A percentile compares a stretch with the other conserved stretches of the same genome.
These are phyloP conservation scores for Brasenia schreberi DNA, from an alignment of 164 flowering plant genomes.

Conservation along the genomic window DNA sequence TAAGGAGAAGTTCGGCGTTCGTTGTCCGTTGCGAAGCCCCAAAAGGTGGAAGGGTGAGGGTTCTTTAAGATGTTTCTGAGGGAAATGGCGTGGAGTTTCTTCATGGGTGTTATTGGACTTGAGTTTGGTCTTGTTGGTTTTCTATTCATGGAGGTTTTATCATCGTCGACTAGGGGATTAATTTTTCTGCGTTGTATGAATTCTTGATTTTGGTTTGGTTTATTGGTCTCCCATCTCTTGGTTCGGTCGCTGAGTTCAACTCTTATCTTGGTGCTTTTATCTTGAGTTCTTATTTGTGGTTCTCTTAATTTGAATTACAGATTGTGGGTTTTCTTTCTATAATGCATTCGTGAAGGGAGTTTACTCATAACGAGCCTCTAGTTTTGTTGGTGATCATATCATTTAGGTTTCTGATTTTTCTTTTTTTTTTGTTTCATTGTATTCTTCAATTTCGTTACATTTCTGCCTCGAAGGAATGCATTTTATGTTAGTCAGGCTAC, in stretches of 20 bases:
- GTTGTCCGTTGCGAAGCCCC: conserved; percentile 51
- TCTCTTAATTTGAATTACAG: not conserved
- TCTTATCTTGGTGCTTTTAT: not conserved
- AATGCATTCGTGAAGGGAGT: no score
- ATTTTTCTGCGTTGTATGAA: not conserved
- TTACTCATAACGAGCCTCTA: no score
- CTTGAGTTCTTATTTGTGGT: not conserved
- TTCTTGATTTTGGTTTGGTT: not conserved
- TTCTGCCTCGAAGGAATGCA: not conserved
- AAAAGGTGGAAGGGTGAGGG: conserved; percentile 47
- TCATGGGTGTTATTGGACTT: not conserved
- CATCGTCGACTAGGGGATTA: not conserved
- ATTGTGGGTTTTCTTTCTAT: no score
- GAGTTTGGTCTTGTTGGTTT: not conserved
- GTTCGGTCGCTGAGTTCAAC: no score
- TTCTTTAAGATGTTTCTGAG: not conserved
- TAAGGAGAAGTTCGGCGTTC: conserved; percentile 16
- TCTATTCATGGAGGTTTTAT: not conserved
- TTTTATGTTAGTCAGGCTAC: not conserved
- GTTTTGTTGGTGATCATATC: no score
- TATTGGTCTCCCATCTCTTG: not conserved
- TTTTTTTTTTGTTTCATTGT: not conserved
- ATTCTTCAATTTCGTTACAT: not conserved
- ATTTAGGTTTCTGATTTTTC: no score
- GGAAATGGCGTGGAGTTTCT: not conserved